These are phyloP conservation scores for Epicoccum sorghinum DNA, from an alignment of 2,329 filamentous ascomycete species.

Conservation along the genomic window DNA sequence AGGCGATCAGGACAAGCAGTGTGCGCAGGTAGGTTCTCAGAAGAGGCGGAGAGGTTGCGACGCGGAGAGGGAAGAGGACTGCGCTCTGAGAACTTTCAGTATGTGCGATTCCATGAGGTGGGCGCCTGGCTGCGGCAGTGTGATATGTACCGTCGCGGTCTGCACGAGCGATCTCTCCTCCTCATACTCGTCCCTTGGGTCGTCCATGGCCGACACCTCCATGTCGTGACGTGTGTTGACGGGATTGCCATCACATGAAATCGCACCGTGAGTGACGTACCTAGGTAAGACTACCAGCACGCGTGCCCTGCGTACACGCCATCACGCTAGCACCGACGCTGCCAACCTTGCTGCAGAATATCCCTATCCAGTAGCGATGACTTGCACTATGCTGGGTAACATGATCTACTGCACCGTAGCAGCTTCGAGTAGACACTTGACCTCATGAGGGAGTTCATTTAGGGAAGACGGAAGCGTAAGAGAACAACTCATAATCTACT, in stretches of 20 bases:
- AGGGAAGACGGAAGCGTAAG: no score
- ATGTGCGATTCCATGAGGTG: not conserved
- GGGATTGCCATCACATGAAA: conserved; percentile 34
- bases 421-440: no score
- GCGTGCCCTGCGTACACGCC: conserved; percentile 25
- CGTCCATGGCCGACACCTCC: conserved; percentile 26
- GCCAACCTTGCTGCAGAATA: conserved; percentile 8
- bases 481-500: no score
- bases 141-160: conserved; percentile 27
- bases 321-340: conserved; percentile 29
- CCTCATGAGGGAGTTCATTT: no score
- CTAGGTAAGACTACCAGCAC: not conserved
- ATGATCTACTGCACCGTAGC: not conserved
- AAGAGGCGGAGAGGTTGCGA: conserved; percentile 66
- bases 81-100: conserved; percentile 53
- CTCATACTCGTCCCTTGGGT: conserved; percentile 27
- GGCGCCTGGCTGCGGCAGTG: not conserved
- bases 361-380: conserved; percentile 19
- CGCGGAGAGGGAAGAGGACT: conserved; percentile 59
- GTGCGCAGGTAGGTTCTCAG: conserved; percentile 68
- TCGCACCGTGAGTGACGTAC: conserved; percentile 32
- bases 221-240: conserved; percentile 12
- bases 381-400: conserved; percentile 19
- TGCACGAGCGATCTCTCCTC: conserved; percentile 23
- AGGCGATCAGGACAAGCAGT: conserved; percentile 59